Base-by-base conservation (phyloP, 768 basidiomycete genomes). In the Leccinellum luteum region DNA sequence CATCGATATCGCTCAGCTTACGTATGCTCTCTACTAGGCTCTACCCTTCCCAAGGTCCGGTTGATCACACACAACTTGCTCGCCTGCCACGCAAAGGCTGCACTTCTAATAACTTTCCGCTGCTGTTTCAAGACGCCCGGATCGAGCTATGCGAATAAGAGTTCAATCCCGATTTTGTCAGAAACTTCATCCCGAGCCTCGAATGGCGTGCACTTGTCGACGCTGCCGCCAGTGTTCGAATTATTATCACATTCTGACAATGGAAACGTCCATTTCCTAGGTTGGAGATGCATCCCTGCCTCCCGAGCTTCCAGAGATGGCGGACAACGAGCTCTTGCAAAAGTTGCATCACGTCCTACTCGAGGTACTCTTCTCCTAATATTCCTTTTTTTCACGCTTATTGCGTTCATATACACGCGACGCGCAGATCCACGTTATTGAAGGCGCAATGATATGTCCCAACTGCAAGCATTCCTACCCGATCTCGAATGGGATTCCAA, bases 51-150 rank as follows among this genome's bases (percentile, higher is more conserved):
- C 10, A 94, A 94, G 93, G 93, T 97, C 66, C 88, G 94, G 51
- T 79, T 97, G 13, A 91, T 98, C 70, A 96, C 95, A 0, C 95
- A 98, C 76, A 97, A 98, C 72, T 81, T 97, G 31, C 86, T 97
- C 6, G 89, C 93, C 12, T 98, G 96, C 79, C 94, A 96, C 69
- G 94, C 57, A 93, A 92, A 69, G 87, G 87, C 57, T 99, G 96
- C 82, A 91, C 83, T 12, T 79, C 89, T 15, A 91, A 96, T 77
- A 98, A 98, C 74, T 98, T 97, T 70, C 96, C 96, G 3, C 79
- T 99, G 41, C 69, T 79, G 44, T 86, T 99, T 69, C 80, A 87
- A 60, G 86, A 96, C 71, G 86, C 87, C 32, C 79, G 89, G 63
- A 75, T 97, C 58, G 92, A 92, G 68, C 75, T 93, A 15, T 78